phyloP scores from a whole-genome alignment of 78 protist species.

The Dictyostelium capitatum region DNA sequence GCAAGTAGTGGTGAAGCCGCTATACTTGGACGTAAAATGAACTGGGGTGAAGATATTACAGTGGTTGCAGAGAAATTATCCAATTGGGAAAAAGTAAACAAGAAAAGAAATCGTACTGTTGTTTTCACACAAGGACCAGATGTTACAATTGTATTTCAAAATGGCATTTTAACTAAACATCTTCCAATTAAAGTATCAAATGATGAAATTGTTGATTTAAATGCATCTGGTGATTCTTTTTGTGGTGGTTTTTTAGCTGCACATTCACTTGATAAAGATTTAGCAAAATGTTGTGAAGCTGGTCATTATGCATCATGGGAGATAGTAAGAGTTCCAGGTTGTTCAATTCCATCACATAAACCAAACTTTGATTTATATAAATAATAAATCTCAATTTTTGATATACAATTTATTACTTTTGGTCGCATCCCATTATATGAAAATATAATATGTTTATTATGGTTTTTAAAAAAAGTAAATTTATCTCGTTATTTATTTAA shows the following conservation, averaged over 20 bases:
- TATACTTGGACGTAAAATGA: conserved; percentile 66
- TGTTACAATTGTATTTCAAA: no score
- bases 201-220: conserved; percentile 96
- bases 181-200: conserved; percentile 48
- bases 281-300: conserved; percentile 86
- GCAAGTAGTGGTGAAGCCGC: conserved; percentile 97
- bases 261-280: conserved; percentile 12
- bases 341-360: conserved; percentile 95
- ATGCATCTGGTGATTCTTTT: conserved; percentile 99
- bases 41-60: conserved; percentile 83
- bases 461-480: no score
- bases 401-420: no score
- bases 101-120: conserved; percentile 87
- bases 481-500: no score
- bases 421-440: no score
- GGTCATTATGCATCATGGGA: conserved; percentile 94
- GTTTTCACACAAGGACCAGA: conserved; percentile 97
- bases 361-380: no score
- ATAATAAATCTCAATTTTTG: no score
- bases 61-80: conserved; percentile 87
- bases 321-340: conserved; percentile 90
- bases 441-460: no score
- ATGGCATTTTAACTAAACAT: conserved; percentile 75
- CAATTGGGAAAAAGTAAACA: conserved; percentile 85
- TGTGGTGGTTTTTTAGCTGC: conserved; percentile 97